Base-by-base conservation (phyloP, 768 basidiomycete species). In the Suillus subaureus region DNA sequence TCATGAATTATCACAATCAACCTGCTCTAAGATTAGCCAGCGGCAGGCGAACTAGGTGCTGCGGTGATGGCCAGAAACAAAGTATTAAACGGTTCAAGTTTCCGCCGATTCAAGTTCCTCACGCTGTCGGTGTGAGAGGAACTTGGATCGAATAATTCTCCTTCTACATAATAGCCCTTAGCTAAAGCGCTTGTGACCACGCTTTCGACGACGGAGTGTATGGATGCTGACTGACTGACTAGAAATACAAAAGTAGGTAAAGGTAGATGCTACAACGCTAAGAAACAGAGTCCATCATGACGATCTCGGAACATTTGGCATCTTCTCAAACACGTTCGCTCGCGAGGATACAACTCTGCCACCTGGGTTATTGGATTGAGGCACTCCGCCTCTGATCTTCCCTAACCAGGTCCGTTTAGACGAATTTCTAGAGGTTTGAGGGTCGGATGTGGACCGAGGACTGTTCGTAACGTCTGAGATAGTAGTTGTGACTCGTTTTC, bases 401-500 rank as follows among this genome's bases (percentile, higher is more conserved):
- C 87, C 89, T 23, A 92, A 73, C 91, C 91, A 92, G 64, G 87
- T 87, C 70, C 85, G 82, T 74, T 89, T 89, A 42, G 80, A 77
- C 54, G 80, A 21, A 31, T 42, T 79, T 69, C 87, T 85, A 39
- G 64, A 49, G 63, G 60, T 65, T 40, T 69, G 69, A 62, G 69
- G 62, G 66, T 75, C 69, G 61, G 68, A 72, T 61, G 70, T 61
- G 23, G 71, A 55, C 28, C 83, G 80, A 21, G 89, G 89, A 70
- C 84, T 90, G 71, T 92, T 92, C 31, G 90, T 91, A 63, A 90
- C 85, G 70, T 92, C 90, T 28, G 78, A 76, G 56, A 85, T 83
- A 16, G 78, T 52, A 40, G 83, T 74, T 28, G 85, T 79, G 35
- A 75, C 68, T 63, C 75, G 71, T 57, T 83, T 82, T 68, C 81